Evolutionary conservation across 2,329 filamentous ascomycete genomes (phyloP), one percentile per base, ranked within the genome.

Genomic region (Colletotrichum liaoningense): DNA sequence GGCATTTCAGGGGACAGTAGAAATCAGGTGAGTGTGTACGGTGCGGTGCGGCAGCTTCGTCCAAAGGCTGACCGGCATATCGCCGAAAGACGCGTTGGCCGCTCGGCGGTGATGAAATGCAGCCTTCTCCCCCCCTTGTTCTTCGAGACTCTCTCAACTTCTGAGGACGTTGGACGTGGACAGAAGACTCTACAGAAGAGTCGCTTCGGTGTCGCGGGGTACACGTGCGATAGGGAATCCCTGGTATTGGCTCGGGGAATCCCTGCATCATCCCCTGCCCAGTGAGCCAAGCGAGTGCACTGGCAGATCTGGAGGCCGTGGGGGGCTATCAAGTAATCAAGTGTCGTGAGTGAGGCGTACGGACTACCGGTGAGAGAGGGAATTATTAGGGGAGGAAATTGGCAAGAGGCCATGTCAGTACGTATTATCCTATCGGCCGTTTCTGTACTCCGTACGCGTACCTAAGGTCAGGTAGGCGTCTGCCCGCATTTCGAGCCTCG

Each of bases 211-310:
- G 5, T 72, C 56, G 33, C 11, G 11, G 30, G 58, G 46, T 46
- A 33, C 67, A 73, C 71, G 67, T 73, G 71, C 38, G 5, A 30
- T 19, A 38, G 67, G 35, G 22, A 30, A 73, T 57, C 66, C 60
- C 62, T 65, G 55, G 16, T 11, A 69, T 64, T 70, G 70, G 70
- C 33, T 54, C 46, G 33, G 60, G 67, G 59, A 60, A 56, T 46
- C 69, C 69, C 35, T 54, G 33, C 16, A 16, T 35, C 16, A 16
- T 16, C 19, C 57, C 33, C 38, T 66, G 33, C 24, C 65, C 49
- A 56, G 67, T 66, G 60, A 66, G 35, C 33, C 24, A 72, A 24
- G 46, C 66, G 52, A 71, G 38, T 30, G 66, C 58, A 56, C 52
- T 63, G 58, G 38, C 7, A 58, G 64, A 72, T 72, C 58, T 68